A percentile compares a stretch with the other conserved stretches of the same genome.
phyloP scores from a whole-genome alignment of 768 basidiomycete species.

The Podaxis pistillaris region DNA sequence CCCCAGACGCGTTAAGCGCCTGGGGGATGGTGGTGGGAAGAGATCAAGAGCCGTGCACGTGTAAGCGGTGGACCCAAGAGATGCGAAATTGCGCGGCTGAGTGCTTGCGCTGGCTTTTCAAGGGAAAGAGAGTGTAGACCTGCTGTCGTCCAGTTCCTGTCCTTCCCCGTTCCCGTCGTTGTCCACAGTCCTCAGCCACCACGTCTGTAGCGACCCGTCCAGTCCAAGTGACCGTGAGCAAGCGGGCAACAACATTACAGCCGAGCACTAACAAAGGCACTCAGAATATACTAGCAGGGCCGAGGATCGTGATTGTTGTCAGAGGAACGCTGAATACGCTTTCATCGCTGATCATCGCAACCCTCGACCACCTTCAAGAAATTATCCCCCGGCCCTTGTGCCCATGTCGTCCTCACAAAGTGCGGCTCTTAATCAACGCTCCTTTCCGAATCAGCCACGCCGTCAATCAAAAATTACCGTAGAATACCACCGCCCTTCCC shows the following conservation, averaged over 20 bases:
- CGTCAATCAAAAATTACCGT: slow-evolving; percentile 65
- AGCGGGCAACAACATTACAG: background rate
- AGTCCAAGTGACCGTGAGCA: slow-evolving; percentile 2
- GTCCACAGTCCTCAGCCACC: background rate
- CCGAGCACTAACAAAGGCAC: background rate
- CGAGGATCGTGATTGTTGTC: slow-evolving; percentile 8
- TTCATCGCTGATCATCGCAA: slow-evolving; percentile 7
- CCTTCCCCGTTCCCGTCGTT: background rate
- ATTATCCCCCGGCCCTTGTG: slow-evolving; percentile 6
- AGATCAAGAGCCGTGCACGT: too few species aligned
- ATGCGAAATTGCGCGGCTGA: slow-evolving; percentile 1
- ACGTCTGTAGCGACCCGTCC: too few species aligned
- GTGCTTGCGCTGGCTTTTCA: background rate
- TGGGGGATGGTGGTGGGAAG: too few species aligned
- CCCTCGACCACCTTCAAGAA: background rate
- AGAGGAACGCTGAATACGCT: background rate
- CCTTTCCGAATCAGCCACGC: slow-evolving; percentile 38
- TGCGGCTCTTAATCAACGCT: slow-evolving; percentile 44
- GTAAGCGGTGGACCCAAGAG: background rate
- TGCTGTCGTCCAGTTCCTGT: background rate
- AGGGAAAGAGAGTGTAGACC: background rate
- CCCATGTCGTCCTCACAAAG: slow-evolving; percentile 46
- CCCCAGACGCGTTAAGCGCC: too few species aligned
- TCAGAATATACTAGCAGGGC: background rate
- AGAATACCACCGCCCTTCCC: slow-evolving; percentile 73